Base-by-base conservation (phyloP, 805 yeast genomes). In the Candida piceae region DNA sequence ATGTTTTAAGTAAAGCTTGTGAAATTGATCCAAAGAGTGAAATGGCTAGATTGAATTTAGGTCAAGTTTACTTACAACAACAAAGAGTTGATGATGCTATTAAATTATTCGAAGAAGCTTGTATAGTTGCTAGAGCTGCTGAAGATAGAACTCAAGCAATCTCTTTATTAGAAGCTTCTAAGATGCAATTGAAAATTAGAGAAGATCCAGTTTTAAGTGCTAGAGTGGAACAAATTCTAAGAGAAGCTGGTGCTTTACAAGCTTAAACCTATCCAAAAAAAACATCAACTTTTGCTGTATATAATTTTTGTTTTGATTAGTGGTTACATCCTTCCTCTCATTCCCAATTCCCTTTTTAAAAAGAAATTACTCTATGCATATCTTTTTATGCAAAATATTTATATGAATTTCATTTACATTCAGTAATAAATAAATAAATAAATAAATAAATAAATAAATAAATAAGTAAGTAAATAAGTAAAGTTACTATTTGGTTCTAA, bases 71-170 rank as follows among this genome's bases (percentile, higher is more conserved):
- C 63, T 69, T 93, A 61, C 95, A 88, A 68, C 76, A 74, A 52
- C 90, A 85, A 62, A 74, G 82, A 57, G 76, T 84, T 34, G 83
- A 81, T 43, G 89, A 83, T 46, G 96, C 97, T 23, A 75, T 86
- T 47, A 66, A 65, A 44, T 72, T 83, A 57, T 89, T 90, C 59
- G 93, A 85, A 66, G 84, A 80, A 55, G 82, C 90, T 41, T 80
- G 93, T 37, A 73, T 73, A 39, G 72, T 89, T 49, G 83, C 96
- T 16, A 82, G 97, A 74, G 74, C 84, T 34, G 70, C 76, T 35
- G 87, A 82, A 42, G 97, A 90, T 67, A 84, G 86, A 67, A 70
- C 84, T 38, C 96, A 87, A 67, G 93, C 96, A 39, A 80, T 87
- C 45, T 81, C 93, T 15, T 84, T 85, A 52, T 89, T 90, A 42